Percentiles rank a stretch among this genome's conserved stretches.
These are phyloP conservation scores for Nemania sp. DNA, from an alignment of 2,329 filamentous ascomycete species.

Conservation along the genomic window DNA sequence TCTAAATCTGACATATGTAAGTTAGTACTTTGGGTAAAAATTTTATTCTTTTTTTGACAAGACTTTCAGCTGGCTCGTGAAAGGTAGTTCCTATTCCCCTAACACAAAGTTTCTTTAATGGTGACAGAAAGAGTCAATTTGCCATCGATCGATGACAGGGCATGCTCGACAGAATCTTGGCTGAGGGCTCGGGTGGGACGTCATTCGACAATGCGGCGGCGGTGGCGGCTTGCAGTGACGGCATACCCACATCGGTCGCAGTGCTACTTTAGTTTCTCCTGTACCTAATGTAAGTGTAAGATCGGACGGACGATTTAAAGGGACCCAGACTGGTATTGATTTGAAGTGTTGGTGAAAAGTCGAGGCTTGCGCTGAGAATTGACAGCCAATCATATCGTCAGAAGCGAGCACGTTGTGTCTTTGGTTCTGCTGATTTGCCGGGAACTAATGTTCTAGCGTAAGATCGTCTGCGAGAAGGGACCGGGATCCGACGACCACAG, in stretches of 20 bases:
- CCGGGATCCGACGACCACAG: slow-evolving; percentile 14
- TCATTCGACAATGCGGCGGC: no score
- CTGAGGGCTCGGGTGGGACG: no score
- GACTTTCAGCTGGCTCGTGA: no score
- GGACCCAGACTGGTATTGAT: background rate
- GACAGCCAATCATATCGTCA: slow-evolving; percentile 21
- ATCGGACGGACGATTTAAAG: background rate
- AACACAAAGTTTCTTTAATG: no score
- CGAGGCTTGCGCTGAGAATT: background rate
- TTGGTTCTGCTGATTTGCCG: slow-evolving; percentile 27
- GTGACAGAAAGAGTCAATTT: no score
- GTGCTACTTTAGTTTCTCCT: background rate
- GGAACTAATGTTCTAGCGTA: slow-evolving; percentile 14
- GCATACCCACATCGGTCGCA: slow-evolving; percentile 1
- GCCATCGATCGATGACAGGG: no score
- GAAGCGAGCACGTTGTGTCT: slow-evolving; percentile 26
- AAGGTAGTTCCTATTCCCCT: no score
- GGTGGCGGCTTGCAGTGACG: background rate
- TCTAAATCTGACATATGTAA: background rate
- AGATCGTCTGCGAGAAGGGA: slow-evolving; percentile 8
- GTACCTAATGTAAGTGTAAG: background rate
- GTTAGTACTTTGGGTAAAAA: no score
- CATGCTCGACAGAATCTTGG: no score
- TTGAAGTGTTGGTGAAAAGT: no score
- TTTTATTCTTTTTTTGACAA: no score